Evolutionary conservation across 2,329 filamentous ascomycete species (phyloP), one percentile per base, ranked within the genome.

Genomic region (Reticulascus tulasneorum): DNA sequence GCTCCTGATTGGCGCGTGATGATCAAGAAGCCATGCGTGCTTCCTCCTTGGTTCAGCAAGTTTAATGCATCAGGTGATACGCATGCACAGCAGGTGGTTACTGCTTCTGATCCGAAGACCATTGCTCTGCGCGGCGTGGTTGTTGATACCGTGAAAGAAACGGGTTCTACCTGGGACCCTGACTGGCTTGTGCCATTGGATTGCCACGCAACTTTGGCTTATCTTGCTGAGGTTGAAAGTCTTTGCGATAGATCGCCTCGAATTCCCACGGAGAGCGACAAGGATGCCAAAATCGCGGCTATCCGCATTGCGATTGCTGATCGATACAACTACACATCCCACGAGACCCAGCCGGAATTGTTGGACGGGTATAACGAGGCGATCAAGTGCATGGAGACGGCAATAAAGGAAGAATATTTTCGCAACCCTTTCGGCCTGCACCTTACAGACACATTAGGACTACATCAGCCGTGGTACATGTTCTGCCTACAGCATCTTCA

Each of bases 261-360:
- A 10, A 27, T 37, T 10, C 8, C 27, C 19, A 24, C 10, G 4
- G 23, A 19, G 16, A 25, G 24, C 13, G 23, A 23, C 13, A 33
- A 23, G 11, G 35, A 37, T n/a, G n/a, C n/a, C n/a, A n/a, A n/a
- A n/a, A n/a, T n/a, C n/a, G n/a, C n/a, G n/a, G 35, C 20, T 10
- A 18, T 37, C 9, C 29, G 29, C 7, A n/a, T 37, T 21, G 31
- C 29, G 29, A 37, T 33, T 16, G 35, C 35, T 17, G 35, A 37
- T 16, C 21, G 9, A 7, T 11, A 29, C 23, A 23, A 33, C 23
- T 37, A 33, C 18, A 33, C 5, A 11, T 28, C 27, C 12, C 17
- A 23, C 7, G 35, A 37, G 23, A 33, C 19, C n/a, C 35, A 28
- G 7, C 11, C 12, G 15, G 35, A 33, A 21, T 25, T 37, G 15